Percentiles rank a stretch among this genome's conserved stretches.
Evolutionary conservation across 2,329 filamentous ascomycete genomes (phyloP).

Genomic region (Fusarium chlamydosporum): DNA sequence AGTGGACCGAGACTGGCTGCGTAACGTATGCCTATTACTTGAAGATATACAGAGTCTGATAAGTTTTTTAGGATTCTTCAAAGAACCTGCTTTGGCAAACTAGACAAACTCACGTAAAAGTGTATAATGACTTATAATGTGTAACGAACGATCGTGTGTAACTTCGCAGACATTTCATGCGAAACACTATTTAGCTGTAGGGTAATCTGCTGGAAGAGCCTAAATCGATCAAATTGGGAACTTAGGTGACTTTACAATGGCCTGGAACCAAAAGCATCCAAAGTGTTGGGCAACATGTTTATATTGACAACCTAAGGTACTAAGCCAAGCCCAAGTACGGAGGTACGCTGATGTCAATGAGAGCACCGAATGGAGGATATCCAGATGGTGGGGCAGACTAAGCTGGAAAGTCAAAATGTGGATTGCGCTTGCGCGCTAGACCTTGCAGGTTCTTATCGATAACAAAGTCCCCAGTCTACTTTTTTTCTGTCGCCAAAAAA

Average conservation of each 20-base stretch:
- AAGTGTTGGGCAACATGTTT: no score
- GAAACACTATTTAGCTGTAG: no score
- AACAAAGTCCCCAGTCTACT: constrained; percentile 46
- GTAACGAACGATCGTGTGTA: no score
- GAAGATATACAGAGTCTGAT: neutral
- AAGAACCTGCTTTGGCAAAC: neutral
- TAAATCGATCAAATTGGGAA: no score
- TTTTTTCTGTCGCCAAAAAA: constrained; percentile 51
- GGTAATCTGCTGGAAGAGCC: no score
- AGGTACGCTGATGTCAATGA: neutral
- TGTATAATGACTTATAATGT: no score
- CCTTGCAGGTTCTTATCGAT: constrained; percentile 51
- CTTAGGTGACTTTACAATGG: no score
- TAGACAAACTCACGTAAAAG: no score
- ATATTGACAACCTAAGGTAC: neutral
- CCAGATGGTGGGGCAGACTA: neutral
- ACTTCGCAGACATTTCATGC: no score
- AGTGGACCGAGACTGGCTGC: constrained; percentile 16
- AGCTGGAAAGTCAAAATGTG: neutral
- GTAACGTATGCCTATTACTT: neutral
- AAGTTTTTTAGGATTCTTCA: no score
- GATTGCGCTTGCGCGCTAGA: neutral
- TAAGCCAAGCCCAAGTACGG: neutral
- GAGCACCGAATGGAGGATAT: neutral
- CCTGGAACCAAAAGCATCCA: no score